Base-by-base conservation (phyloP, 768 basidiomycete species). In the Leccinum barrowsii region DNA sequence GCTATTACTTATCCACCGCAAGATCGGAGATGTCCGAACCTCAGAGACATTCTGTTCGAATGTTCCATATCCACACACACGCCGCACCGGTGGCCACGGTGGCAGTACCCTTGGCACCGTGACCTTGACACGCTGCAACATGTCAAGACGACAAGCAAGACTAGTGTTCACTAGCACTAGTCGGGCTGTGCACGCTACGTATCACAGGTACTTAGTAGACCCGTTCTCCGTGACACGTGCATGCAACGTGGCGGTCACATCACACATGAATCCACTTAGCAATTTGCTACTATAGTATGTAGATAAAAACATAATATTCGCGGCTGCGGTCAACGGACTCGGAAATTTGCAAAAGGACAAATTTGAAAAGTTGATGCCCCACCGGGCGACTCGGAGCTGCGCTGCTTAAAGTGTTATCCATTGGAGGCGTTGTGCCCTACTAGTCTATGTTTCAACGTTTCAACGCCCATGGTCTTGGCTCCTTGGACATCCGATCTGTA, bases 1-100 rank as follows among this genome's bases (percentile, higher is more conserved):
- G 13, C 46, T 47, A 22, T 47, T 47, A 19, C 19, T 22, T 22
- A 19, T 11, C n/a, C 19, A 44, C n/a, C 19, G 13, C 24, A 40
- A 2, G 22, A 21, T 2, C 63, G 67, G 67, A 55, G 28, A 65
- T 59, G 22, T 55, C 65, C 68, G 65, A 58, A 56, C 10, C 7
- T 11, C 21, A 44, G 22, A 49, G 22, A 19, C 2, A 44, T 68
- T 70, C 68, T 34, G 69, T 65, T 70, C 59, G 68, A 70, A 69
- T 57, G 53, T 69, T 69, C 68, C 57, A 63, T 65, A 21, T 58
- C 60, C 67, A 59, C 61, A 15, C 28, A 50, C 47, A 13, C 60
- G 53, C 56, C 57, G 47, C n/a, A 46, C 30, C 26, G 17, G 13
- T 13, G 17, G 10, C 47, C n/a, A 46, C 37, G 40, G n/a, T 34